phyloP scores from a whole-genome alignment of 176 grass and related monocot genomes.

The Triticum urartu region DNA sequence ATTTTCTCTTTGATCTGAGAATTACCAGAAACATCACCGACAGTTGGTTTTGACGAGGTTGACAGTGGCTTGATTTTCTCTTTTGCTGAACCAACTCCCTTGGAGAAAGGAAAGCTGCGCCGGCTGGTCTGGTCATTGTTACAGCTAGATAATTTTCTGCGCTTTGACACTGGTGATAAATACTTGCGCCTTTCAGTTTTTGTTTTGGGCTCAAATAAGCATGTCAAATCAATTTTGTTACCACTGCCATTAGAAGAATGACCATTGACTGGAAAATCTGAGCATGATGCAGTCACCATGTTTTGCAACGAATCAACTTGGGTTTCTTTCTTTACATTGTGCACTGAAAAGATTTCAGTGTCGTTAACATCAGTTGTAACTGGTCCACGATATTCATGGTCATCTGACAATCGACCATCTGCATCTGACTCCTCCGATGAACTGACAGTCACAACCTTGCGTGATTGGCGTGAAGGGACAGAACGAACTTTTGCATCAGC shows the following conservation, averaged over 20 bases:
- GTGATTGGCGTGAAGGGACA: conserved; percentile 27
- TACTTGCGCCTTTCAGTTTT: conserved; percentile 63
- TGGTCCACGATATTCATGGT: conserved; percentile 24
- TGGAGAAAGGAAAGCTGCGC: conserved; percentile 37
- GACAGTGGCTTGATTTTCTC: conserved; percentile 33
- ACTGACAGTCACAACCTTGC: conserved; percentile 39
- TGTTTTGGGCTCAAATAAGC: conserved; percentile 40
- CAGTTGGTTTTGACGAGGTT: conserved; percentile 30
- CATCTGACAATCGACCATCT: conserved; percentile 41
- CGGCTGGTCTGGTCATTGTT: conserved; percentile 53
- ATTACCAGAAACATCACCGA: conserved; percentile 19
- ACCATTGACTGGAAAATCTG: conserved; percentile 36
- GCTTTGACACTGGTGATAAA: conserved; percentile 79
- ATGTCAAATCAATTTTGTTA: conserved; percentile 28
- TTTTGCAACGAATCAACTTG: conserved; percentile 20
- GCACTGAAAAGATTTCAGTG: conserved; percentile 26
- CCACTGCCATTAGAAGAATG: conserved; percentile 37
- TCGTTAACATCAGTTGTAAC: conserved; percentile 33
- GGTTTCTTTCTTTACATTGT: background rate
- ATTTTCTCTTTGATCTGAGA: conserved; percentile 2
- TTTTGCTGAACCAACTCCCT: conserved; percentile 31
- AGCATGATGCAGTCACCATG: conserved; percentile 10
- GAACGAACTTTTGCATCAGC: conserved; percentile 47
- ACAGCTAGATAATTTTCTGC: conserved; percentile 71
- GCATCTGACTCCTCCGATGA: conserved; percentile 52